These are phyloP conservation scores for Claviceps fusiformis DNA, from an alignment of 2,329 filamentous ascomycete genomes.

Conservation along the genomic window DNA sequence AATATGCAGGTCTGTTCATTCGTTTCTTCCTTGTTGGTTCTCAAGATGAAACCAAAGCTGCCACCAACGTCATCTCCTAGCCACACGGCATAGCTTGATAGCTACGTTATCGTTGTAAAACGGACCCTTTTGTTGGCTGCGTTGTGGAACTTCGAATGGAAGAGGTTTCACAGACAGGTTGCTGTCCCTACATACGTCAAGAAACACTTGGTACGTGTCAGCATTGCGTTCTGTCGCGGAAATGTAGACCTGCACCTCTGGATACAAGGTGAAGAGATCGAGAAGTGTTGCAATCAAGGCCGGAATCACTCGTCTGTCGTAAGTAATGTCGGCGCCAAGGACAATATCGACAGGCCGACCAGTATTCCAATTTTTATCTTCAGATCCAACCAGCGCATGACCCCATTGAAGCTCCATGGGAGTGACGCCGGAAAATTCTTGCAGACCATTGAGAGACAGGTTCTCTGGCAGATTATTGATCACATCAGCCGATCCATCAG, in stretches of 20 bases:
- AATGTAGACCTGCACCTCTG: constrained; percentile 46
- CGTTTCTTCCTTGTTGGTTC: not conserved
- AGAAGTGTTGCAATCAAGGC: constrained; percentile 50
- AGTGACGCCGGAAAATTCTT: constrained; percentile 29
- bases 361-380: constrained; percentile 39
- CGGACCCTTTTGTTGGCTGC: constrained; percentile 39
- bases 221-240: constrained; percentile 58
- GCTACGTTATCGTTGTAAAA: constrained; percentile 49
- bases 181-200: constrained; percentile 39
- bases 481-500: constrained; percentile 63
- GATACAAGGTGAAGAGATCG: constrained; percentile 45
- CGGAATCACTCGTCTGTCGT: constrained; percentile 51
- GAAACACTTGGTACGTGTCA: constrained; percentile 53
- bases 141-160: constrained; percentile 25
- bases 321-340: constrained; percentile 67
- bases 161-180: constrained; percentile 29
- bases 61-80: constrained; percentile 4
- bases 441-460: constrained; percentile 52
- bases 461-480: constrained; percentile 55
- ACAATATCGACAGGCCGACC: constrained; percentile 44
- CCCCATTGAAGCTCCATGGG: constrained; percentile 53
- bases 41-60: not conserved
- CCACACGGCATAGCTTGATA: constrained; percentile 37
- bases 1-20: not conserved
- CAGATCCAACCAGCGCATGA: constrained; percentile 40